Conservation (phyloP, 148 eudicot genomes). For the Amaranthus hypochondriacus region DNA sequence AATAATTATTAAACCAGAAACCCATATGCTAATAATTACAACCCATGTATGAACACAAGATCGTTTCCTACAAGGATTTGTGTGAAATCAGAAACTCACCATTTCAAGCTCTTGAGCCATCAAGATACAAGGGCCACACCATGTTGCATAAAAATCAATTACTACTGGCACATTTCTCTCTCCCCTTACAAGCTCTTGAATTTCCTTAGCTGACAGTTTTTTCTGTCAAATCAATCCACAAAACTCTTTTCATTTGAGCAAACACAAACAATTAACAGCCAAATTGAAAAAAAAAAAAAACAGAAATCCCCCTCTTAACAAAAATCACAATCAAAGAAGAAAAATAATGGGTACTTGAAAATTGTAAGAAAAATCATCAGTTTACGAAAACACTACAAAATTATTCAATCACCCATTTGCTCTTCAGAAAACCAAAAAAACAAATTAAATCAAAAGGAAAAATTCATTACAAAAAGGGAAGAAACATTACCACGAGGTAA, state of each 20-base stretch:
- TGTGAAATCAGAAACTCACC: constrained; percentile 32
- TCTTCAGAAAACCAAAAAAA: neutral
- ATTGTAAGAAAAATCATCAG: neutral
- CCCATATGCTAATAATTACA: too few relatives aligned
- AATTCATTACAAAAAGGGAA: neutral
- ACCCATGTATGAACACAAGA: too few relatives aligned
- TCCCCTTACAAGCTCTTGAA: constrained; percentile 84
- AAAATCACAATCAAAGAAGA: neutral
- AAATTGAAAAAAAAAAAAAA: neutral
- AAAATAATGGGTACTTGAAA: neutral
- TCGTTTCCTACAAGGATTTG: neutral
- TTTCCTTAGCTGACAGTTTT: constrained; percentile 67
- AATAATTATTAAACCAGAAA: too few relatives aligned
- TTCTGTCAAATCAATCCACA: constrained; percentile 46
- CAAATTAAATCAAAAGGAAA: neutral
- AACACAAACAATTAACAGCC: neutral
- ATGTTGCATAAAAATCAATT: constrained; percentile 89
- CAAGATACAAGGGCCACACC: constrained; percentile 97
- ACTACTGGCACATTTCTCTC: constrained; percentile 78
- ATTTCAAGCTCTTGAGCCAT: constrained; percentile 99
- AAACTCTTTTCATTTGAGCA: neutral
- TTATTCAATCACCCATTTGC: neutral
- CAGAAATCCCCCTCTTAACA: neutral
- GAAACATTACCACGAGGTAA: constrained; percentile 72
- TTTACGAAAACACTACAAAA: neutral